Conservation (phyloP, 1,139 yeast species). For the Debaryomyces nepalensis region DNA sequence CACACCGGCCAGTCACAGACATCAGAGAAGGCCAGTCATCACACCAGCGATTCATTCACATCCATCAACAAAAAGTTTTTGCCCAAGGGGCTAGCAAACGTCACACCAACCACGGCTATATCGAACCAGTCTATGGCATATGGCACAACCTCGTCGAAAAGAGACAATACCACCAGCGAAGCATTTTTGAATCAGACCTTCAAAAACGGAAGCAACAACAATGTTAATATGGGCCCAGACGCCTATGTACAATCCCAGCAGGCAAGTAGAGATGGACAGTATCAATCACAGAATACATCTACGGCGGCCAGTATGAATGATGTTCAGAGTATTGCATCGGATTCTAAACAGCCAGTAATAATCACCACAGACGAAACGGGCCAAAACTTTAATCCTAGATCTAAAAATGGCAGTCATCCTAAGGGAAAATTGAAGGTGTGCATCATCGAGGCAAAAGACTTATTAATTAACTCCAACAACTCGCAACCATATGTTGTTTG, state of each 20-base stretch:
- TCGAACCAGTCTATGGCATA: constrained; percentile 65
- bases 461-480: constrained; percentile 55
- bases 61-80: constrained; percentile 28
- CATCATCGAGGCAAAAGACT: constrained; percentile 77
- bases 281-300: constrained; percentile 15
- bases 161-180: constrained; percentile 27
- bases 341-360: constrained; percentile 37
- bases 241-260: background rate
- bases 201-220: constrained; percentile 17
- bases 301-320: constrained; percentile 5
- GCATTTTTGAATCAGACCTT: constrained; percentile 33
- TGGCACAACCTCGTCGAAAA: constrained; percentile 58
- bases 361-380: constrained; percentile 55
- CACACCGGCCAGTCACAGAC: constrained; percentile 4
- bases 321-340: background rate
- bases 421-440: constrained; percentile 83
- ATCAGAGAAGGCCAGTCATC: constrained; percentile 6
- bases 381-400: constrained; percentile 32
- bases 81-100: constrained; percentile 40
- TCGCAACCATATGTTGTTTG: constrained; percentile 91
- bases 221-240: background rate
- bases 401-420: constrained; percentile 49
- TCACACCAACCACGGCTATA: constrained; percentile 69
- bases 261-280: constrained; percentile 5
- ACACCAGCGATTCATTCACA: constrained; percentile 7